Evolutionary conservation across 2,329 filamentous ascomycete genomes (phyloP).

Genomic region (Phaeoacremonium minimum): DNA sequence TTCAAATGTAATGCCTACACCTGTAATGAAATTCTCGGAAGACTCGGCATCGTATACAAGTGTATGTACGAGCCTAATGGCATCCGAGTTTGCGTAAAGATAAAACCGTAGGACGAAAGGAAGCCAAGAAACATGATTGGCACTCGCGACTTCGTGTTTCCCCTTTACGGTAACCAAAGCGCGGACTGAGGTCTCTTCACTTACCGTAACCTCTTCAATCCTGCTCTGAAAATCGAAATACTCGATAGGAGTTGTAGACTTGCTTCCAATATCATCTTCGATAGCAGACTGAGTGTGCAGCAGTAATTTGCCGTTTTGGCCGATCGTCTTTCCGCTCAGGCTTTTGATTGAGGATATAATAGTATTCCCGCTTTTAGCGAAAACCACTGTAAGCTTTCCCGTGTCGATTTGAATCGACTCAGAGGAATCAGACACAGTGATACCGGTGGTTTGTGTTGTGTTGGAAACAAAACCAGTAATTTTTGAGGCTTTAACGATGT

Average conservation of each 20-base stretch:
- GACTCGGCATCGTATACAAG: slow-evolving; percentile 50
- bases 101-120: slow-evolving; percentile 54
- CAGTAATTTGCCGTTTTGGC: slow-evolving; percentile 43
- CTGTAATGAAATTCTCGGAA: slow-evolving; percentile 45
- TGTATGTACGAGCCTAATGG: slow-evolving; percentile 50
- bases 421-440: slow-evolving; percentile 12
- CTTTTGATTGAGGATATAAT: slow-evolving; percentile 35
- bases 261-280: slow-evolving; percentile 31
- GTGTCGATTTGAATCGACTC: slow-evolving; percentile 38
- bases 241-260: slow-evolving; percentile 27
- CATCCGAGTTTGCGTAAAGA: slow-evolving; percentile 51
- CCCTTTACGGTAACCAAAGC: slow-evolving; percentile 41
- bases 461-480: slow-evolving; percentile 6
- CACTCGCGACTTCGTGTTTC: slow-evolving; percentile 24
- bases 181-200: slow-evolving; percentile 32
- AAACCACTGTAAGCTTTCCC: slow-evolving; percentile 34
- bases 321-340: slow-evolving; percentile 34
- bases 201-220: slow-evolving; percentile 46
- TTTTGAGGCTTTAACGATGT: slow-evolving; percentile 31
- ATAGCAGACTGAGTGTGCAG: slow-evolving; percentile 47
- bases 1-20: slow-evolving; percentile 49
- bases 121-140: slow-evolving; percentile 41
- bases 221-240: slow-evolving; percentile 43
- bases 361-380: slow-evolving; percentile 34
- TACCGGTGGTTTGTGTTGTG: slow-evolving; percentile 14